Evolutionary conservation across 768 basidiomycete species (phyloP).

Genomic region (Leccinum sublutescens): DNA sequence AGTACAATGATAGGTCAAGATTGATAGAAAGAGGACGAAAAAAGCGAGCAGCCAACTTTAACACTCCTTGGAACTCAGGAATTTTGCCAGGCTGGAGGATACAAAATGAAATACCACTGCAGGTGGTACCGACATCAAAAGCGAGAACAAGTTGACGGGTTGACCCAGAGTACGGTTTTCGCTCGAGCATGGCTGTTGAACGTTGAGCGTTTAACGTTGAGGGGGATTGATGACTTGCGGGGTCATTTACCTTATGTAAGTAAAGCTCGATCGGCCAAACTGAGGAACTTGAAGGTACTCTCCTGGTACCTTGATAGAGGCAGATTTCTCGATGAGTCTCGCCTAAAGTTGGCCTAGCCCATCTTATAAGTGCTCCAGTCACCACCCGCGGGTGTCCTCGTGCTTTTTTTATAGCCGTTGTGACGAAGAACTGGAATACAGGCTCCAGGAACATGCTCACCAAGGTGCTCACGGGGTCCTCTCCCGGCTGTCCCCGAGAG

Average conservation of each 20-base stretch:
- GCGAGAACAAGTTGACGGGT: conserved; percentile 34
- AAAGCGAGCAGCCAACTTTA: neutral
- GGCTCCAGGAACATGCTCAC: too few species aligned
- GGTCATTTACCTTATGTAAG: neutral
- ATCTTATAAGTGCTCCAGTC: conserved; percentile 4
- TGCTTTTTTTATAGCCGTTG: neutral
- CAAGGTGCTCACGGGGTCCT: too few species aligned
- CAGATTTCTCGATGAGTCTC: neutral
- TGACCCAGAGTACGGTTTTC: conserved; percentile 35
- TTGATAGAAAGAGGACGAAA: neutral
- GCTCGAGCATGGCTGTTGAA: conserved; percentile 24
- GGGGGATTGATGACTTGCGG: neutral
- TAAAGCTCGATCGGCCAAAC: neutral
- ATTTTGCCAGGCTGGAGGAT: neutral
- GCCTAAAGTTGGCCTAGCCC: neutral
- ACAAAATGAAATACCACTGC: neutral
- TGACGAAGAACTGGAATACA: too few species aligned
- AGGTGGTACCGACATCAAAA: conserved; percentile 24
- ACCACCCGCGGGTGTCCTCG: neutral
- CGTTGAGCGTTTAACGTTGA: neutral
- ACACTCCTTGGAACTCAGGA: neutral
- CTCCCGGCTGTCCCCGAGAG: too few species aligned
- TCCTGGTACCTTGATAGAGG: too few species aligned
- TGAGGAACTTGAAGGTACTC: neutral
- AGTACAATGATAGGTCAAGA: neutral